Evolutionary conservation across 371 early-diverging fungal genomes (phyloP).

Genomic region (Blastocladiella emersonii): DNA sequence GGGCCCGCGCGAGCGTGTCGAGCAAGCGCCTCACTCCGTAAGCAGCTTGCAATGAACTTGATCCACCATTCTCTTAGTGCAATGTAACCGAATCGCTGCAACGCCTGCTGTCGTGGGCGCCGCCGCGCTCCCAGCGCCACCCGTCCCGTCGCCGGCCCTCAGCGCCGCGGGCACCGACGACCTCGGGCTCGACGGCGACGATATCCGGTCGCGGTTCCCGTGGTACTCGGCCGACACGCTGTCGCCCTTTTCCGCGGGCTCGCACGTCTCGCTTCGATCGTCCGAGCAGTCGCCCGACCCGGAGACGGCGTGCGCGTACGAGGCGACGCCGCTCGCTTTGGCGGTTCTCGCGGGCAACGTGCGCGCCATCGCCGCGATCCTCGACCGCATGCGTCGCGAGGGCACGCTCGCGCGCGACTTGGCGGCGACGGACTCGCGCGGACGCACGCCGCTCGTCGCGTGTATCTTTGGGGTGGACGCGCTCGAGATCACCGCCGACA

Average conservation of each 20-base stretch:
- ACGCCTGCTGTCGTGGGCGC: no score
- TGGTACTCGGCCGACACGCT: not conserved
- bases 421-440: not conserved
- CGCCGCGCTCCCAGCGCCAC: no score
- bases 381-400: not conserved
- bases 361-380: not conserved
- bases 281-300: not conserved
- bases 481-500: conserved; percentile 1
- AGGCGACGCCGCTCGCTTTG: not conserved
- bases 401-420: not conserved
- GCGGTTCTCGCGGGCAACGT: conserved; percentile 4
- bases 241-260: not conserved
- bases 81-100: no score
- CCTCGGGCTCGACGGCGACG: not conserved
- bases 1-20: no score
- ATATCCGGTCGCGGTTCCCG: not conserved
- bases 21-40: no score
- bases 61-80: no score
- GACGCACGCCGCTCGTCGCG: not conserved
- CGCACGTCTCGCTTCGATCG: no score
- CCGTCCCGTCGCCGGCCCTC: no score
- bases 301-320: not conserved
- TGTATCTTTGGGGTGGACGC: conserved; percentile 3
- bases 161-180: no score
- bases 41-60: no score